Percentiles rank a stretch among this genome's conserved stretches.
Evolutionary conservation across 2,329 filamentous ascomycete genomes (phyloP).

Genomic region (Pseudogymnoascus sp.): DNA sequence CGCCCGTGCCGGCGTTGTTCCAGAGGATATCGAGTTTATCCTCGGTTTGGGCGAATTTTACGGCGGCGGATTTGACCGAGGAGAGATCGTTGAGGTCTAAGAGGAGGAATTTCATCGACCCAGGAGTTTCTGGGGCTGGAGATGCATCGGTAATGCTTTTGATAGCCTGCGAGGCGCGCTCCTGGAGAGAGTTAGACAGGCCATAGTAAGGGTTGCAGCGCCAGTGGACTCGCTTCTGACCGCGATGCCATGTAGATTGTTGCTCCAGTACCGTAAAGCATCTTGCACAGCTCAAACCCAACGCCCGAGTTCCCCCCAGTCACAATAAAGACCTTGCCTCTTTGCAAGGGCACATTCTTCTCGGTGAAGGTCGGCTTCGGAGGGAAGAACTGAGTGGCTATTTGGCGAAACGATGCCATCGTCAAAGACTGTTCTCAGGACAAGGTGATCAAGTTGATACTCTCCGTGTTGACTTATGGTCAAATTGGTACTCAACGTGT

Average conservation of each 20-base stretch:
- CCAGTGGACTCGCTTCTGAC: constrained; percentile 17
- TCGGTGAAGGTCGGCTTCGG: constrained; percentile 36
- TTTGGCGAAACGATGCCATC: not conserved
- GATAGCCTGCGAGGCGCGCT: constrained; percentile 35
- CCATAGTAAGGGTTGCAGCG: not conserved
- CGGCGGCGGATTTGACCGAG: constrained; percentile 21
- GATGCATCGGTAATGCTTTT: constrained; percentile 29
- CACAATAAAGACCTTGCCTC: constrained; percentile 35
- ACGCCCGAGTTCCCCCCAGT: constrained; percentile 33
- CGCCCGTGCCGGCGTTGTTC: constrained; percentile 23
- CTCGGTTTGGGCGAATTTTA: constrained; percentile 17
- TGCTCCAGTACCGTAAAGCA: constrained; percentile 43
- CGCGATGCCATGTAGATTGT: constrained; percentile 44
- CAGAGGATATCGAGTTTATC: constrained; percentile 21
- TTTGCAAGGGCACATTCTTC: constrained; percentile 32
- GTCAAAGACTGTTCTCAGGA: not conserved
- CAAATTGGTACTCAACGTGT: not conserved
- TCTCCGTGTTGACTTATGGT: not conserved
- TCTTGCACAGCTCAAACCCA: constrained; percentile 40
- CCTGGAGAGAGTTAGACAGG: not conserved
- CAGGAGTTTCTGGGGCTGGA: constrained; percentile 29
- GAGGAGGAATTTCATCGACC: constrained; percentile 30
- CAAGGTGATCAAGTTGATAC: not conserved
- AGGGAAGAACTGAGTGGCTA: constrained; percentile 24
- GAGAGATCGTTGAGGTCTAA: constrained; percentile 31